These are phyloP conservation scores for Lactarius vividus DNA, from an alignment of 768 basidiomycete genomes.

Conservation along the genomic window DNA sequence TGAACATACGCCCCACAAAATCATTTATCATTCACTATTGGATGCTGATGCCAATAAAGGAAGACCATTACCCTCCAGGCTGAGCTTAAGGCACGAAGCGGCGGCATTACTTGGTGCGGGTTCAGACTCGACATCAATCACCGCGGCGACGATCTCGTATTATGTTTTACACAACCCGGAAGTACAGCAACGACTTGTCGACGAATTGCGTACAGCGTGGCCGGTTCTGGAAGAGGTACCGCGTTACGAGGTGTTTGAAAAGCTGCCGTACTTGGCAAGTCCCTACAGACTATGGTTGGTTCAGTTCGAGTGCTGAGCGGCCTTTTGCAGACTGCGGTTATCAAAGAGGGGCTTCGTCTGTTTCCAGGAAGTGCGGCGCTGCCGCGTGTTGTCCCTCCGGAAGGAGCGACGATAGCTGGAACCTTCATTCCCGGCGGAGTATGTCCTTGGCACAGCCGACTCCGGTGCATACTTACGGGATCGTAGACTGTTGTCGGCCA, in stretches of 20 bases:
- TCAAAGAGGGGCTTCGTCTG: slow-evolving; percentile 5
- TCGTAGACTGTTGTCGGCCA: background rate
- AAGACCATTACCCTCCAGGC: background rate
- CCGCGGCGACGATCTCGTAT: background rate
- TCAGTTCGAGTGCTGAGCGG: background rate
- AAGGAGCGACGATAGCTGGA: slow-evolving; percentile 22
- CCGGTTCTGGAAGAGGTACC: slow-evolving; percentile 3
- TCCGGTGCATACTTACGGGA: background rate
- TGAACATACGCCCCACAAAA: background rate
- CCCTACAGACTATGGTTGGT: no score
- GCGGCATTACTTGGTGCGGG: background rate
- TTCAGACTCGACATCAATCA: background rate
- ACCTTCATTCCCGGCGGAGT: background rate
- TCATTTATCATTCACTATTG: slow-evolving; percentile 3
- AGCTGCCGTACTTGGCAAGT: slow-evolving; percentile 4
- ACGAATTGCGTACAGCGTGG: slow-evolving; percentile 1
- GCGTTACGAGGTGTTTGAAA: background rate
- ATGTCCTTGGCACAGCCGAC: background rate
- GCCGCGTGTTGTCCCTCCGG: slow-evolving; percentile 21
- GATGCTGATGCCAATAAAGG: background rate
- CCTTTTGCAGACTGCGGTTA: background rate
- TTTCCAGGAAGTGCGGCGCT: background rate
- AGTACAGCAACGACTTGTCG: background rate
- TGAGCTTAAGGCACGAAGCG: background rate
- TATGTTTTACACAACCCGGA: background rate